Evolutionary conservation across 805 yeast species (phyloP).

Genomic region (Lachancea fermentati): DNA sequence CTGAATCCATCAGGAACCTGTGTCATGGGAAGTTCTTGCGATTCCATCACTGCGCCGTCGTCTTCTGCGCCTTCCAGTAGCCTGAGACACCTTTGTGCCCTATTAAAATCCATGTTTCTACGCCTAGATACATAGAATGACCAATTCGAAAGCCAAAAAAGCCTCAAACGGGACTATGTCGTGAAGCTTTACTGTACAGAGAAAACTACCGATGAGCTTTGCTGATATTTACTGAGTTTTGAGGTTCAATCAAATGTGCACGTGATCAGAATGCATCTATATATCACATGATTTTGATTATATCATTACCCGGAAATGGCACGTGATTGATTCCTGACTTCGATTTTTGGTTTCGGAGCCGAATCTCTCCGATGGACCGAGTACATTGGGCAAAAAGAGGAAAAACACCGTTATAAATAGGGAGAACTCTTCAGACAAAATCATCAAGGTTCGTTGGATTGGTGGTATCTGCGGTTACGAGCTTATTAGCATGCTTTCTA

Average conservation of each 20-base stretch:
- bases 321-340: neutral
- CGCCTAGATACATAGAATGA: neutral
- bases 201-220: too few species aligned
- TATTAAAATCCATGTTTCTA: slow-evolving; percentile 21
- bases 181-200: too few species aligned
- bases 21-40: slow-evolving; percentile 9
- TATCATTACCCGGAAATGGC: too few species aligned
- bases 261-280: too few species aligned
- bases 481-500: neutral
- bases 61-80: slow-evolving; percentile 13
- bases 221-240: too few species aligned
- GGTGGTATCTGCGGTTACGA: neutral
- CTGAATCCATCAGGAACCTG: slow-evolving; percentile 8
- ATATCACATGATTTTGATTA: too few species aligned
- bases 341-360: neutral
- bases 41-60: slow-evolving; percentile 2
- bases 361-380: slow-evolving; percentile 1
- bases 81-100: slow-evolving; percentile 25
- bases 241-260: too few species aligned
- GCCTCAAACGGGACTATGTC: too few species aligned
- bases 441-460: neutral
- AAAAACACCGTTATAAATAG: neutral
- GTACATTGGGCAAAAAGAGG: neutral
- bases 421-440: too few species aligned
- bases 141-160: too few species aligned